A percentile compares a stretch with the other conserved stretches of the same genome.
Evolutionary conservation across 2,329 filamentous ascomycete genomes (phyloP).

Genomic region (Cercospora zeae-maydis): DNA sequence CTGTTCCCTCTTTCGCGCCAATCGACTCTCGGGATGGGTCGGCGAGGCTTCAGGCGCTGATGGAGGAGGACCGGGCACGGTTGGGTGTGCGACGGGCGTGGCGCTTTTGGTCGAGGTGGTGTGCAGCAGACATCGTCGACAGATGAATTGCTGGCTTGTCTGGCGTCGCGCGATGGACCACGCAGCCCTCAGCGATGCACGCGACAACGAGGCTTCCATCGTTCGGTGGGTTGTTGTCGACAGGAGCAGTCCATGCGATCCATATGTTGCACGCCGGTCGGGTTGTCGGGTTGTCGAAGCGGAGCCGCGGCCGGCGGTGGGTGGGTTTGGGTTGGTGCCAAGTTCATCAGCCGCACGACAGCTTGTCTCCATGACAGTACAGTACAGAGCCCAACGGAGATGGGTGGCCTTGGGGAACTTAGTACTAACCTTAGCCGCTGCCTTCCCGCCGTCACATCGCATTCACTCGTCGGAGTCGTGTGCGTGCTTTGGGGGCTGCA

Average conservation of each 20-base stretch:
- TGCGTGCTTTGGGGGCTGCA: no score
- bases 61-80: conserved; percentile 58
- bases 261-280: not conserved
- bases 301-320: not conserved
- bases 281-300: not conserved
- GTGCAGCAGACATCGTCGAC: conserved; percentile 43
- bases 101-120: conserved; percentile 45
- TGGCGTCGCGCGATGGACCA: conserved; percentile 33
- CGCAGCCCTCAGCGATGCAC: conserved; percentile 26
- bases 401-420: not conserved
- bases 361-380: not conserved
- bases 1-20: conserved; percentile 50
- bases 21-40: conserved; percentile 47
- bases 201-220: conserved; percentile 24
- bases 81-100: conserved; percentile 55
- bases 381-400: not conserved
- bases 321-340: not conserved
- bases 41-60: conserved; percentile 51
- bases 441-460: not conserved
- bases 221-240: not conserved
- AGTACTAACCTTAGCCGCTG: not conserved
- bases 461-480: no score
- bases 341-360: not conserved
- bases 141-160: conserved; percentile 14
- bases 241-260: not conserved